Base-by-base conservation (phyloP, 805 yeast species). In the Pichia phayaonensis region DNA sequence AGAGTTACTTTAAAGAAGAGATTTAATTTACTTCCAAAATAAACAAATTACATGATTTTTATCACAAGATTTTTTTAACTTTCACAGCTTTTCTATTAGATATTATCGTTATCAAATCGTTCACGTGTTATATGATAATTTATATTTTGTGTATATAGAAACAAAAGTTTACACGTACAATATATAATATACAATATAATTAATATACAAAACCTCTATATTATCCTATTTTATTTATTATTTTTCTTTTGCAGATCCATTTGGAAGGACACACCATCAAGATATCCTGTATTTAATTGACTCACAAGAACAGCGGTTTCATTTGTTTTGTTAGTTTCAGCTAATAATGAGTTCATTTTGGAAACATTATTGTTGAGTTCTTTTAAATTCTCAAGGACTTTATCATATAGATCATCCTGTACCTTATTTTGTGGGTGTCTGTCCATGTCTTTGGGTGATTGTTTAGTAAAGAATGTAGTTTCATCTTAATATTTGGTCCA, bases 1-100 rank as follows among this genome's bases (percentile, higher is more conserved):
- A 88, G 99, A 80, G 97, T 94, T 47, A 92, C 98, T 51, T 79
- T 94, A 67, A 94, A 94, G 83, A 94, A 89, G 79, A 85, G 99
- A 76, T 92, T 73, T 69, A 83, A 84, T 60, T 68, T 94, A 70
- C 77, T 94, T 67, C 96, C 96, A 63, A 85, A 95, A 45, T 48
- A 50, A 46, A 40, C 24, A 48, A 45, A 26, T 16, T 20, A 18
- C 20, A n/a, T 10, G 8, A 34, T 31, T 7, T n/a, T 2, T n/a
- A 34, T 34, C 20, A 34, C 38, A 16, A 11, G n/a, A 6, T 34
- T 6, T 31, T 31, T 34, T 34, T n/a, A 34, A 34, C 3, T 34
- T 31, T 34, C n/a, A 34, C 38, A 34, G 38, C 38, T 34, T n/a
- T 34, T 34, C 38, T 34, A 34, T n/a, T 34, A 7, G 38, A 34